A percentile compares a stretch with the other conserved stretches of the same genome.
Evolutionary conservation across 805 yeast genomes (phyloP).

Genomic region (Starmerella ratchasimensis): DNA sequence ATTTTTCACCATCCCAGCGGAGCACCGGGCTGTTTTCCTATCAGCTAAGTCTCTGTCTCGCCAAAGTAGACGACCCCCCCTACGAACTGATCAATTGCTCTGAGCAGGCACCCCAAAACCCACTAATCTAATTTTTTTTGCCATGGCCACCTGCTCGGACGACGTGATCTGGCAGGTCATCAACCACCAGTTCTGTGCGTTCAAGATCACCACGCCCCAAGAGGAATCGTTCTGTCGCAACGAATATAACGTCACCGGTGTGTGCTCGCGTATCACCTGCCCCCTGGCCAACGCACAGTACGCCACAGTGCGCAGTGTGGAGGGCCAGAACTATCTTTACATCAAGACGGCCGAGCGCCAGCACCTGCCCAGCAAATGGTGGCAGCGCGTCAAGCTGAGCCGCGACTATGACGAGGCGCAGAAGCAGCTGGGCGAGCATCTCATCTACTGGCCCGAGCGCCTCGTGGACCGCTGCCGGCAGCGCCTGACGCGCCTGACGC

Average conservation of each 20-base stretch:
- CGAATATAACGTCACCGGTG: slow-evolving; percentile 89
- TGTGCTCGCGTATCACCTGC: slow-evolving; percentile 86
- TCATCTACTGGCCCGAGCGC: slow-evolving; percentile 87
- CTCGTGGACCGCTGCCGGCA: slow-evolving; percentile 89
- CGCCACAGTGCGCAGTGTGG: slow-evolving; percentile 27
- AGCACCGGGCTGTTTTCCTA: too few relatives aligned
- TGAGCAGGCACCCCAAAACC: too few relatives aligned
- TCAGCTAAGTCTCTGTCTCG: too few relatives aligned
- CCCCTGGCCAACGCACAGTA: slow-evolving; percentile 65
- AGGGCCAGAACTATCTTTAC: slow-evolving; percentile 35
- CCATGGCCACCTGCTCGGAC: slow-evolving; percentile 33
- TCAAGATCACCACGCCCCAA: slow-evolving; percentile 71
- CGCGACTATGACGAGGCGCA: slow-evolving; percentile 82
- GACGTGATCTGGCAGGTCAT: slow-evolving; percentile 96
- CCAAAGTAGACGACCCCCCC: too few relatives aligned
- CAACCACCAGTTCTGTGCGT: slow-evolving; percentile 90
- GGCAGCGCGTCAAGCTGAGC: slow-evolving; percentile 89
- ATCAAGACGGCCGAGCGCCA: slow-evolving; percentile 98
- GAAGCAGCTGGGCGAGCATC: slow-evolving; percentile 73
- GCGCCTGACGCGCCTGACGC: slow-evolving; percentile 84
- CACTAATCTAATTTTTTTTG: too few relatives aligned
- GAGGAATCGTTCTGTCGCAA: slow-evolving; percentile 89
- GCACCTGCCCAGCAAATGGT: slow-evolving; percentile 80
- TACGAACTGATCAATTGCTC: too few relatives aligned
- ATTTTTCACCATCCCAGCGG: too few relatives aligned